Base-by-base conservation (phyloP, 2,329 filamentous ascomycete genomes). In the Neofusicoccum cordaticola region DNA sequence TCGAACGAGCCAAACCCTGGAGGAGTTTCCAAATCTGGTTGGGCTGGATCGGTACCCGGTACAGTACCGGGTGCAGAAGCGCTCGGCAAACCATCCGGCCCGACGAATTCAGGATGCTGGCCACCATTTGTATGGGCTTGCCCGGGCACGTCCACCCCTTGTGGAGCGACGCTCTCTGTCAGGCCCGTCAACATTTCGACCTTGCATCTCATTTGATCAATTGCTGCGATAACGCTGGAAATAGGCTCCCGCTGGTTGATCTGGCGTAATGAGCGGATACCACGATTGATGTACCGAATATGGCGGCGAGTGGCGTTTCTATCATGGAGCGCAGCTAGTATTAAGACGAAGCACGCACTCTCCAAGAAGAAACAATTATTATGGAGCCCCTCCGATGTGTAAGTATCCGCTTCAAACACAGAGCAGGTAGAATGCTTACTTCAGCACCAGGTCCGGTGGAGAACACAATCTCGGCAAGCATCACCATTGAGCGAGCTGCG, bases 311-410 rank as follows among this genome's bases (percentile, higher is more conserved):
- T 60, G 17, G 45, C 47, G 17, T 22, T 57, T 15, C 31, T 17
- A 13, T 65, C 63, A 35, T 65, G 63, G 35, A 65, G 63, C 1
- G 63, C 47, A 1, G 63, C 63, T 2, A 65, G n/a, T 13, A 65
- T 65, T 8, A 65, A 41, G 4, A 65, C 63, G 31, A 65, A 65
- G 37, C 63, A 53, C 3, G 63, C 63, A 19, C 53, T 65, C 22
- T 65, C 63, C 11, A 65, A 19, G 37, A 65, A 65, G 63, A 65
- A 65, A 13, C 35, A 37, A n/a, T 65, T 57, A 44, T 65, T 65
- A 39, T 61, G 61, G 12, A 65, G 12, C 22, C 61, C 63, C 63
- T 52, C 37, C 34, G 2, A 39, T 12, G 13, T 35, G 39, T 19
- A 9, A 39, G n/a, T 31, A 11, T 19, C 17, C 31, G 37, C 11